A percentile compares a stretch with the other conserved stretches of the same genome.
Conservation (phyloP, 208 protist species). For the Angomonas deanei region DNA sequence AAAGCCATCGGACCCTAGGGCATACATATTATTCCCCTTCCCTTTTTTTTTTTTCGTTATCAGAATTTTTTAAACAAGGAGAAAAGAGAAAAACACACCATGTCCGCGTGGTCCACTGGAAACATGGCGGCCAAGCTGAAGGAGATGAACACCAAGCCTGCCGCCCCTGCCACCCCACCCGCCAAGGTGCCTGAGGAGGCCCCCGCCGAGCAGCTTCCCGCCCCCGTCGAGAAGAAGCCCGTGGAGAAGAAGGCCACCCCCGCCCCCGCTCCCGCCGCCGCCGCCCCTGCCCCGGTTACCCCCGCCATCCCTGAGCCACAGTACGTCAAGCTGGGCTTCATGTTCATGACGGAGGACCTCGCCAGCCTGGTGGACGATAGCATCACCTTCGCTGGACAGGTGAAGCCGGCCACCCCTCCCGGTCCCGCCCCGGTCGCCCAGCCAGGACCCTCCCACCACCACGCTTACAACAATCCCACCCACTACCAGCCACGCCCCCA, state of each 20-base stretch:
- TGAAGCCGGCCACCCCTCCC: constrained; percentile 2
- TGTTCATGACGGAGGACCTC: constrained; percentile 11
- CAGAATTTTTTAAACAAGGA: background rate
- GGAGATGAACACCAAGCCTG: constrained; percentile 25
- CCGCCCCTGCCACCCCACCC: constrained; percentile 8
- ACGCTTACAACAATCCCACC: background rate
- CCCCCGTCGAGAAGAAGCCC: constrained; percentile 8
- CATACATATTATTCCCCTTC: background rate
- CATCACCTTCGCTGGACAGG: constrained; percentile 17
- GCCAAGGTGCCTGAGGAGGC: background rate
- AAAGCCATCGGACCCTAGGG: no score
- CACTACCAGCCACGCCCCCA: background rate
- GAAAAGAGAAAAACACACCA: constrained; percentile 8
- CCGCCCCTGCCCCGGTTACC: constrained; percentile 9
- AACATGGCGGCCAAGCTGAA: constrained; percentile 60
- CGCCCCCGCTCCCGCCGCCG: constrained; percentile 5
- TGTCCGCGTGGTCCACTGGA: constrained; percentile 60
- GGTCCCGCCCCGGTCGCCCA: background rate
- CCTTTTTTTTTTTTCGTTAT: background rate
- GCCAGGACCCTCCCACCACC: constrained; percentile 2
- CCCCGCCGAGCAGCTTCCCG: background rate
- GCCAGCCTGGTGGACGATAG: constrained; percentile 16
- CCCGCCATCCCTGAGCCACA: background rate
- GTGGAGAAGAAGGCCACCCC: constrained; percentile 15
- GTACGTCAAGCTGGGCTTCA: background rate